These are phyloP conservation scores for Sclerotinia minor DNA, from an alignment of 2,329 filamentous ascomycete species.

Conservation along the genomic window DNA sequence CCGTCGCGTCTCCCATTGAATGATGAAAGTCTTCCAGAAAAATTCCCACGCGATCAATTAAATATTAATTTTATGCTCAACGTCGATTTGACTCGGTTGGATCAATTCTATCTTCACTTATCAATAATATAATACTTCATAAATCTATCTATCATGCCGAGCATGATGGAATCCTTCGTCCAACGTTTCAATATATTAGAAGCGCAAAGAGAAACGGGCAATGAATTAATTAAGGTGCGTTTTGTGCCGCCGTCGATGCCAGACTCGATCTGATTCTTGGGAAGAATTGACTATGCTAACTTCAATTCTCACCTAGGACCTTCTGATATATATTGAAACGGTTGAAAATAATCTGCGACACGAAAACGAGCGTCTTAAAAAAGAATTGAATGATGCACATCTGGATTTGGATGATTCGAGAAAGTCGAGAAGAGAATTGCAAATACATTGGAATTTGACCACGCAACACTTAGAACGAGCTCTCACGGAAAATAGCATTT, in stretches of 20 bases:
- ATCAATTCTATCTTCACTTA: not conserved
- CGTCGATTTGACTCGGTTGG: not conserved
- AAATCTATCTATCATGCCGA: constrained; percentile 18
- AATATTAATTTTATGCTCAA: not conserved
- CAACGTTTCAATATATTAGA: constrained; percentile 50
- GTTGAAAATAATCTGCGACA: constrained; percentile 47
- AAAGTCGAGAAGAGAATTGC: constrained; percentile 51
- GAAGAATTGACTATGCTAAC: constrained; percentile 7
- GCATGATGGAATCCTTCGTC: constrained; percentile 48
- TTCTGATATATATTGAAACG: constrained; percentile 49
- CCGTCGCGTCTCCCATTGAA: constrained; percentile 23
- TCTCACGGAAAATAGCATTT: constrained; percentile 45
- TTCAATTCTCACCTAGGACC: constrained; percentile 44
- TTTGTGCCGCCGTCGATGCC: not conserved
- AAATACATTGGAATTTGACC: constrained; percentile 49
- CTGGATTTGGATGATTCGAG: constrained; percentile 55
- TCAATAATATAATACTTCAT: not conserved
- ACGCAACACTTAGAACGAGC: constrained; percentile 44
- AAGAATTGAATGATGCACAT: constrained; percentile 47
- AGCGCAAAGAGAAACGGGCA: constrained; percentile 45
- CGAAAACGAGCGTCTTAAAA: constrained; percentile 48
- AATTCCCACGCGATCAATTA: constrained; percentile 4
- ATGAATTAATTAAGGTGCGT: constrained; percentile 51
- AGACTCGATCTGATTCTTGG: not conserved
- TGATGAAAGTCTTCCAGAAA: constrained; percentile 2